Percentiles rank a stretch among this genome's conserved stretches.
Evolutionary conservation across 2,329 filamentous ascomycete species (phyloP).

Genomic region (Aspergillus pseudotamarii): DNA sequence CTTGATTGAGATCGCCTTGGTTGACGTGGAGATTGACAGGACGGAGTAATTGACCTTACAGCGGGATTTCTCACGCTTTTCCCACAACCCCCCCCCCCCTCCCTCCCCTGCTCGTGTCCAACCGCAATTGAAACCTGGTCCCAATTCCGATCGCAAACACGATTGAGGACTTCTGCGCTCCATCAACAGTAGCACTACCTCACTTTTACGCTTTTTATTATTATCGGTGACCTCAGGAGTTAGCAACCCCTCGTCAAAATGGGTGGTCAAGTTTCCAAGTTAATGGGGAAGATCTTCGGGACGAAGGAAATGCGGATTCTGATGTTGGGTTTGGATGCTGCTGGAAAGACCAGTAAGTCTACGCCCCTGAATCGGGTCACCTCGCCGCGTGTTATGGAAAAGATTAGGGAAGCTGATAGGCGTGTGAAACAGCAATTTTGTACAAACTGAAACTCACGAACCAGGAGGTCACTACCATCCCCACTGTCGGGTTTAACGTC

Average conservation of each 20-base stretch:
- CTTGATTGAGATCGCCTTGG: constrained; percentile 15
- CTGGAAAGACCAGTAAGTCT: constrained; percentile 82
- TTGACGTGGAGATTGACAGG: constrained; percentile 17
- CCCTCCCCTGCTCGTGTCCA: constrained; percentile 9
- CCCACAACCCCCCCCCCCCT: not conserved
- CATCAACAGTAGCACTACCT: not conserved
- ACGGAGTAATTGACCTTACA: constrained; percentile 12
- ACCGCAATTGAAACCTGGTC: constrained; percentile 1
- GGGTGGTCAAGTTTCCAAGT: constrained; percentile 91
- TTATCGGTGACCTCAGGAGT: constrained; percentile 14
- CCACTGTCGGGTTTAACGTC: constrained; percentile 98
- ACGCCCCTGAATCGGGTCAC: not conserved
- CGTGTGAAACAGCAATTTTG: constrained; percentile 66
- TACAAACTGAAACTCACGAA: constrained; percentile 95
- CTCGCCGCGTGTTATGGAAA: not conserved
- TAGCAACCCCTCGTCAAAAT: constrained; percentile 57
- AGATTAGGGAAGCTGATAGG: not conserved
- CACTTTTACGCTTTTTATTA: constrained; percentile 12
- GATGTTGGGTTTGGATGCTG: constrained; percentile 97
- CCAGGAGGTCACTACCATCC: constrained; percentile 97
- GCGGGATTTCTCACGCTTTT: not conserved
- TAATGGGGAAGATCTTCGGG: constrained; percentile 98
- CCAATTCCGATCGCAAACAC: not conserved
- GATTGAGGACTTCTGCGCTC: not conserved
- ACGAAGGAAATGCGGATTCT: constrained; percentile 98